Evolutionary conservation across 768 basidiomycete species (phyloP).

Genomic region (Neoboletus subvelutipes): DNA sequence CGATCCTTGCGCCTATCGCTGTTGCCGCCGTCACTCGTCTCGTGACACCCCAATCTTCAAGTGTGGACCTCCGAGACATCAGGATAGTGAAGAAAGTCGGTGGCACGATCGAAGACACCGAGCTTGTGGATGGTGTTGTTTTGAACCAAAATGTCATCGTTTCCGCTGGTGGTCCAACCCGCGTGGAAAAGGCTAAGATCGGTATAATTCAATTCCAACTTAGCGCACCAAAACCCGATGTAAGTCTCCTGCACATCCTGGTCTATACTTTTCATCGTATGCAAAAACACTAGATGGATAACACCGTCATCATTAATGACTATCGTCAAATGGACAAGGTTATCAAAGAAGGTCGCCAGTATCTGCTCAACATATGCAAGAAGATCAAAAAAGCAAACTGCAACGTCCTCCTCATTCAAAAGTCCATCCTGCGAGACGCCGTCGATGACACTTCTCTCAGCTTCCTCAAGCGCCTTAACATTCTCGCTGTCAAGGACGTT

Average conservation of each 20-base stretch:
- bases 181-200: conserved; percentile 98
- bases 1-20: conserved; percentile 96
- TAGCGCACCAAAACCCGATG: conserved; percentile 96
- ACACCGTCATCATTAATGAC: conserved; percentile 98
- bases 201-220: conserved; percentile 98
- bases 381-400: conserved; percentile 99
- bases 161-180: conserved; percentile 87
- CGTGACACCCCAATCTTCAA: conserved; percentile 83
- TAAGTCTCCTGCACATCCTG: conserved; percentile 38
- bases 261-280: neutral
- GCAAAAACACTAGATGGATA: conserved; percentile 79
- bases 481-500: conserved; percentile 94
- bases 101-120: conserved; percentile 98
- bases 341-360: conserved; percentile 97
- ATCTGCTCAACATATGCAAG: conserved; percentile 96
- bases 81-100: conserved; percentile 98
- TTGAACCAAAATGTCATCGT: conserved; percentile 92
- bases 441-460: conserved; percentile 97
- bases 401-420: conserved; percentile 98
- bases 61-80: conserved; percentile 95
- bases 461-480: conserved; percentile 96
- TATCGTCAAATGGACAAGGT: conserved; percentile 99
- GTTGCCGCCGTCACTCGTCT: conserved; percentile 95
- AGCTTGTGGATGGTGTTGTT: conserved; percentile 95
- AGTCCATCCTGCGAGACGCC: conserved; percentile 98